These are phyloP conservation scores for Cydonia oblonga DNA, from an alignment of 331 rosid species.

Conservation along the genomic window DNA sequence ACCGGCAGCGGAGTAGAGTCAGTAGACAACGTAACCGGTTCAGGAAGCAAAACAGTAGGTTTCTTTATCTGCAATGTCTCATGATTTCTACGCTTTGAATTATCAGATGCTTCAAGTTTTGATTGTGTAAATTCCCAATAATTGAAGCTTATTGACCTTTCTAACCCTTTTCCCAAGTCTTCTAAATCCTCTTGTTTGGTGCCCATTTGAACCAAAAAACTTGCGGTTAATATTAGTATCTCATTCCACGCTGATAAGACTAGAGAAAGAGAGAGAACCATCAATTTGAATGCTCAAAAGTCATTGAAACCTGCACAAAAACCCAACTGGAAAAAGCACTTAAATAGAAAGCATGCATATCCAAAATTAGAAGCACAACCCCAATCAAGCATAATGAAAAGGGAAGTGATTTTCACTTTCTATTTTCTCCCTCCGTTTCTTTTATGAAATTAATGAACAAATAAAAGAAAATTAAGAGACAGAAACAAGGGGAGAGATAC, in stretches of 20 bases:
- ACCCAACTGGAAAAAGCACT: background rate
- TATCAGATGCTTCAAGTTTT: background rate
- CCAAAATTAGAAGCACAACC: background rate
- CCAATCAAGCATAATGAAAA: too few relatives aligned
- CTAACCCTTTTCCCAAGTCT: background rate
- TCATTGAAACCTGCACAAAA: background rate
- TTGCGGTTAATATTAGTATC: background rate
- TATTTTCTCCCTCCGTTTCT: too few relatives aligned
- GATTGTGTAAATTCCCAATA: background rate
- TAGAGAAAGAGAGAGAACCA: background rate
- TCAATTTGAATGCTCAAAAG: background rate
- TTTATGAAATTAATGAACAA: background rate
- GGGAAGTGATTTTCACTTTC: background rate
- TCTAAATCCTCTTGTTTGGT: background rate
- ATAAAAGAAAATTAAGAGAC: too few relatives aligned
- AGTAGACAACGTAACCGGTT: background rate
- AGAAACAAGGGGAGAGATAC: background rate
- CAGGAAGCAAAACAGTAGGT: conserved; percentile 24
- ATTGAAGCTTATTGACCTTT: conserved; percentile 2
- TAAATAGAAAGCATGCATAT: background rate
- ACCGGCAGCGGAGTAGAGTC: conserved; percentile 18
- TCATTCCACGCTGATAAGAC: background rate
- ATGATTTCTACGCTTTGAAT: background rate
- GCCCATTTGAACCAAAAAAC: background rate
- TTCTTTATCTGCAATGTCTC: conserved; percentile 11